Conservation (phyloP, 257 asterid genomes). For the Solanum boliviense region DNA sequence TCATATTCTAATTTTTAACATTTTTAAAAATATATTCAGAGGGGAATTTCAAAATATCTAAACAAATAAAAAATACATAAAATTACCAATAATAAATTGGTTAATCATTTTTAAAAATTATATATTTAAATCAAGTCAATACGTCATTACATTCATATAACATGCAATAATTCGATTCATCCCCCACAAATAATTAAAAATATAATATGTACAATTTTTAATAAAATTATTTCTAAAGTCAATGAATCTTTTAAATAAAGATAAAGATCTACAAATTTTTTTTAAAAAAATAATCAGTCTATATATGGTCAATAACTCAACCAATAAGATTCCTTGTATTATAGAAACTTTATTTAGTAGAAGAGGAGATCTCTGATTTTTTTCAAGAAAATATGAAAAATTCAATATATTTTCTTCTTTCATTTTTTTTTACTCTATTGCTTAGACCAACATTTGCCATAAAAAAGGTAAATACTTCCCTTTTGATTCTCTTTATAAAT, state of each 20-base stretch:
- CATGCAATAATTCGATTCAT: neutral
- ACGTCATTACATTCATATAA: neutral
- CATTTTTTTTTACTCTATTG: slow-evolving; percentile 30
- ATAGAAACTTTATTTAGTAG: neutral
- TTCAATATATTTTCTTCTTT: slow-evolving; percentile 44
- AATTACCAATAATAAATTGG: neutral
- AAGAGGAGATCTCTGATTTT: neutral
- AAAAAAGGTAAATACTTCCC: slow-evolving; percentile 47
- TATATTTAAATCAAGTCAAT: neutral
- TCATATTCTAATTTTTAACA: neutral
- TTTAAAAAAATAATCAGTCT: neutral
- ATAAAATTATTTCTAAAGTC: neutral
- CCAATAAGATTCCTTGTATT: neutral
- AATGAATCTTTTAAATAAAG: neutral
- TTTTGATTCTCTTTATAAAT: neutral
- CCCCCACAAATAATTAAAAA: neutral
- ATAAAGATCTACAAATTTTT: neutral
- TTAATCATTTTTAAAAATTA: neutral
- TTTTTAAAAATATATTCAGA: neutral
- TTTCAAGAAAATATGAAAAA: slow-evolving; percentile 6
- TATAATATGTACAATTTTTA: neutral
- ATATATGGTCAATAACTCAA: neutral
- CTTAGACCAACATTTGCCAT: slow-evolving; percentile 61
- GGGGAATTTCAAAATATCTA: neutral
- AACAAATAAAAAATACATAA: neutral